These are phyloP conservation scores for Solanum gandarillasii DNA, from an alignment of 257 asterid species.

Conservation along the genomic window DNA sequence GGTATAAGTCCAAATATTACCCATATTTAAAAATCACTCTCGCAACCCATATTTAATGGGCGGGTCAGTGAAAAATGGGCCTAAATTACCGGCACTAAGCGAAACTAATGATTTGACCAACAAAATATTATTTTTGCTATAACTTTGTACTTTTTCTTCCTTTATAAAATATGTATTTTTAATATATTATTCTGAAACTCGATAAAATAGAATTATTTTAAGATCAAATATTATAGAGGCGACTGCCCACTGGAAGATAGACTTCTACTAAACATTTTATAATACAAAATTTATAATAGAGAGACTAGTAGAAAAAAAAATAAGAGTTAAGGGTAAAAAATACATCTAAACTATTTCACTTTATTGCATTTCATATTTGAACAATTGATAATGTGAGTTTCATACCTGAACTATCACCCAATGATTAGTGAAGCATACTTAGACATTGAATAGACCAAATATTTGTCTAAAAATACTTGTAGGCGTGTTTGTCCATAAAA, in stretches of 20 bases:
- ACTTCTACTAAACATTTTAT: background rate
- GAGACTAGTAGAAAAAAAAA: background rate
- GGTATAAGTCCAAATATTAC: no score
- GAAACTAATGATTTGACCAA: background rate
- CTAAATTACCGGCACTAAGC: no score
- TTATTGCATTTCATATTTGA: background rate
- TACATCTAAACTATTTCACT: background rate
- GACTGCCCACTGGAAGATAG: background rate
- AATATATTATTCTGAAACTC: no score
- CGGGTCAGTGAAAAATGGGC: no score
- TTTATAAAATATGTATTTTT: no score
- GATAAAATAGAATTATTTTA: background rate
- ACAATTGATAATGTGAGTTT: background rate
- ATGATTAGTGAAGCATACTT: no score
- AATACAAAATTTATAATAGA: background rate
- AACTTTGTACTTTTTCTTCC: background rate
- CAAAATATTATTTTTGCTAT: no score
- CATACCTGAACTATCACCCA: background rate
- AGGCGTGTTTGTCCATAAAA: background rate
- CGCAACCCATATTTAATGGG: no score
- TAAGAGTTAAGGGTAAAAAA: background rate
- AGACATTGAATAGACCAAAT: background rate
- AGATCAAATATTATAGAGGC: background rate
- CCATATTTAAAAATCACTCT: no score
- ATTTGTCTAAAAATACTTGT: background rate